These are phyloP conservation scores for Candida smagusa DNA, from an alignment of 1,139 yeast species.

Conservation along the genomic window DNA sequence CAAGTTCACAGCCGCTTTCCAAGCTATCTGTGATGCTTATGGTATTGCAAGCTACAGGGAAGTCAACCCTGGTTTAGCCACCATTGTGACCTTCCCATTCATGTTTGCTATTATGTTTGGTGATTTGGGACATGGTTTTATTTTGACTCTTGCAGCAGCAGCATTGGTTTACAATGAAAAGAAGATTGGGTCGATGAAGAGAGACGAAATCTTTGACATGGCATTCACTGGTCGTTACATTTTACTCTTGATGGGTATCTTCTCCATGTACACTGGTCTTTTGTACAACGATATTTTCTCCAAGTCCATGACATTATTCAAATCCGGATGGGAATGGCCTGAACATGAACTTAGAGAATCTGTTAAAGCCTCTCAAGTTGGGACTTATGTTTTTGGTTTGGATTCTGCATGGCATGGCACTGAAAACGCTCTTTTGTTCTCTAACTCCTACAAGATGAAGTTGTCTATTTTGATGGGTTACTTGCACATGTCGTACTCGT, in stretches of 20 bases:
- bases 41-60: constrained; percentile 77
- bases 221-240: constrained; percentile 76
- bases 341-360: constrained; percentile 61
- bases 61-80: constrained; percentile 78
- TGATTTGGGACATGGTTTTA: constrained; percentile 78
- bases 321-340: constrained; percentile 73
- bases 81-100: constrained; percentile 77
- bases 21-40: constrained; percentile 74
- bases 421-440: constrained; percentile 68
- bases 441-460: constrained; percentile 82
- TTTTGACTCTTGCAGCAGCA: constrained; percentile 58
- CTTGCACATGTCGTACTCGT: constrained; percentile 74
- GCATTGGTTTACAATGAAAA: constrained; percentile 60
- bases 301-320: constrained; percentile 68
- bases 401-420: constrained; percentile 84
- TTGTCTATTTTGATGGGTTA: constrained; percentile 78
- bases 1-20: constrained; percentile 75
- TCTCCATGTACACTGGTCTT: constrained; percentile 77
- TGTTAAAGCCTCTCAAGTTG: constrained; percentile 51
- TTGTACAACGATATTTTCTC: constrained; percentile 77
- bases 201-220: constrained; percentile 82
- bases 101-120: constrained; percentile 90
- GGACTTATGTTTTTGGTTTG: constrained; percentile 64
- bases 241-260: constrained; percentile 68
- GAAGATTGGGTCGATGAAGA: constrained; percentile 54